Evolutionary conservation across 1,139 yeast species (phyloP).

Genomic region (Candida mesenterica): DNA sequence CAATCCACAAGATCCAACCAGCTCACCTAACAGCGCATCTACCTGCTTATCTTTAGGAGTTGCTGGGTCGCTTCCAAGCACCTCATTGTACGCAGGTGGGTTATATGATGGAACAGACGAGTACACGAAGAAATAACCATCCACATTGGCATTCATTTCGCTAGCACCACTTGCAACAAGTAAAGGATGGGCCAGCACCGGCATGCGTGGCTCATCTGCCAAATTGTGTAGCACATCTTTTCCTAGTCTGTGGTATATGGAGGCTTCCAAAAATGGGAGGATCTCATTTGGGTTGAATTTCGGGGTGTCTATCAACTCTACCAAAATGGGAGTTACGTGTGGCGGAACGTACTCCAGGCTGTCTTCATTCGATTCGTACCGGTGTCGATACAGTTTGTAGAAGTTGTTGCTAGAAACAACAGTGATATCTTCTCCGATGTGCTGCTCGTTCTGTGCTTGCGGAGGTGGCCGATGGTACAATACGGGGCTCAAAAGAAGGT

Average conservation of each 20-base stretch:
- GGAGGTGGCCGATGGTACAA: slow-evolving; percentile 17
- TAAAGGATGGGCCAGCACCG: slow-evolving; percentile 64
- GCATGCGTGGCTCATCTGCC: slow-evolving; percentile 63
- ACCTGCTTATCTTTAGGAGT: no score
- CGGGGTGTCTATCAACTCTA: slow-evolving; percentile 73
- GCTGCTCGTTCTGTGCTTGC: slow-evolving; percentile 8
- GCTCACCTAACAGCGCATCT: no score
- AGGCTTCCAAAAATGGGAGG: slow-evolving; percentile 73
- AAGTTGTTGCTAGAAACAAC: slow-evolving; percentile 21
- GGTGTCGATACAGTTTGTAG: slow-evolving; percentile 22
- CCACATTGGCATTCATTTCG: slow-evolving; percentile 69
- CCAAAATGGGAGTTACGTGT: slow-evolving; percentile 53
- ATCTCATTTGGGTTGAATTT: slow-evolving; percentile 61
- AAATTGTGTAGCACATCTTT: slow-evolving; percentile 57
- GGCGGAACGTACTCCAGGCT: slow-evolving; percentile 28
- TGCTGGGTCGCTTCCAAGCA: slow-evolving; percentile 1
- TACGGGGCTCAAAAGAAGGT: slow-evolving; percentile 29
- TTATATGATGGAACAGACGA: slow-evolving; percentile 59
- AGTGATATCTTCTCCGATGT: slow-evolving; percentile 8
- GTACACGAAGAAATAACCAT: slow-evolving; percentile 68
- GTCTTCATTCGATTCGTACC: slow-evolving; percentile 15
- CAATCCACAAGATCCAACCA: slow-evolving; percentile 8
- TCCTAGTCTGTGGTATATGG: slow-evolving; percentile 60
- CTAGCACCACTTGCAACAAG: slow-evolving; percentile 77
- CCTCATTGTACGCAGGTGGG: slow-evolving; percentile 51